Evolutionary conservation across 2,329 filamentous ascomycete genomes (phyloP).

Genomic region (Eutypa lata): DNA sequence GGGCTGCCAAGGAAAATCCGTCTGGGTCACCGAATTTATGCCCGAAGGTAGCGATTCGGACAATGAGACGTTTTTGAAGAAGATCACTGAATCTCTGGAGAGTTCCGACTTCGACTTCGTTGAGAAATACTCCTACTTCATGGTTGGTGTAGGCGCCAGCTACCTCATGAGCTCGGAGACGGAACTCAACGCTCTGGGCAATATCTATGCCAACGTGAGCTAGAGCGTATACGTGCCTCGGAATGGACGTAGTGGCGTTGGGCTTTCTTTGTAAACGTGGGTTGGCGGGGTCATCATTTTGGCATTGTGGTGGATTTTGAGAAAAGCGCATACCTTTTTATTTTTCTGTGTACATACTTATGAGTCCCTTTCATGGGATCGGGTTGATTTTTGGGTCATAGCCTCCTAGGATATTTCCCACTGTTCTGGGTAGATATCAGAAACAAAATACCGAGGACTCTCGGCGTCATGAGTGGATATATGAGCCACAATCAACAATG

Average conservation of each 20-base stretch:
- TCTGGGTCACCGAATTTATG: conserved; percentile 67
- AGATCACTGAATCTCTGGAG: conserved; percentile 48
- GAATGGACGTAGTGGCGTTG: too few species aligned
- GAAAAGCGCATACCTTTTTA: conserved; percentile 11
- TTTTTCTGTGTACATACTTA: conserved; percentile 17
- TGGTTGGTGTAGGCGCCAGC: conserved; percentile 36
- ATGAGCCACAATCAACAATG: too few species aligned
- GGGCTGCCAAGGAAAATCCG: conserved; percentile 44
- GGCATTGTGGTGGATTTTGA: conserved; percentile 8
- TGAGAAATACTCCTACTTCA: conserved; percentile 57
- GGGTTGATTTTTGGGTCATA: not conserved
- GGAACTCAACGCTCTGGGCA: conserved; percentile 44
- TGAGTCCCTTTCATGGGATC: not conserved
- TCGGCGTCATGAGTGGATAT: too few species aligned
- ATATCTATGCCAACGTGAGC: conserved; percentile 44
- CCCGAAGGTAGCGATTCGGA: conserved; percentile 38
- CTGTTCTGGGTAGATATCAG: too few species aligned
- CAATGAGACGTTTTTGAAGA: conserved; percentile 46
- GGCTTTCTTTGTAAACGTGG: not conserved
- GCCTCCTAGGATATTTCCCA: not conserved
- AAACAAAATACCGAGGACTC: too few species aligned
- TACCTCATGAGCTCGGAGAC: conserved; percentile 37
- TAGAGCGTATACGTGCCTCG: conserved; percentile 10
- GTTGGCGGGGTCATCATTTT: too few species aligned
- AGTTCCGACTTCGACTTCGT: conserved; percentile 44